Conservation (phyloP, 2,329 filamentous ascomycete species). For the Cladosporium velox region DNA sequence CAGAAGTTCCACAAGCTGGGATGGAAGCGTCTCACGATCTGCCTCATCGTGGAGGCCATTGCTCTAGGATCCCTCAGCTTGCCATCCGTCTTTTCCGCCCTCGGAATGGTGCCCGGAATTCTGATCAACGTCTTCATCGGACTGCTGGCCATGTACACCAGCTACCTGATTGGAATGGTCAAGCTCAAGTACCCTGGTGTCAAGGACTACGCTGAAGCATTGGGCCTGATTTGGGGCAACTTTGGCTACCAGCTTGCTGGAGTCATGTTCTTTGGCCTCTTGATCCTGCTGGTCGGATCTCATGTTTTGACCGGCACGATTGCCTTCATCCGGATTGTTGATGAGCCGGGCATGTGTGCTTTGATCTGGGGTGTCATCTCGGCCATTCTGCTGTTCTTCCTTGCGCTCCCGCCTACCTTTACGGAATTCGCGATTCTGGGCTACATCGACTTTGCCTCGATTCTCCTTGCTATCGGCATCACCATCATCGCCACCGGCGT, state of each 20-base stretch:
- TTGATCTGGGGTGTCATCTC: constrained; percentile 47
- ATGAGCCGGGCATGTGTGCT: constrained; percentile 41
- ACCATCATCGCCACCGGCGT: constrained; percentile 74
- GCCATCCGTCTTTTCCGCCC: constrained; percentile 55
- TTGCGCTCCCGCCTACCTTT: constrained; percentile 84
- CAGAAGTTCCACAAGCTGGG: constrained; percentile 46
- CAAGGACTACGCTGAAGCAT: constrained; percentile 48
- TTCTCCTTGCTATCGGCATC: constrained; percentile 81
- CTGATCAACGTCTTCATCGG: constrained; percentile 59
- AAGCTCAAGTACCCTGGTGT: constrained; percentile 52
- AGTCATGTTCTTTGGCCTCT: constrained; percentile 90
- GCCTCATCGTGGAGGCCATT: constrained; percentile 61
- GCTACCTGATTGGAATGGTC: constrained; percentile 64
- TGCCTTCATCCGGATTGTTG: constrained; percentile 54
- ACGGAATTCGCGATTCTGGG: constrained; percentile 77
- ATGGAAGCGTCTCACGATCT: constrained; percentile 48
- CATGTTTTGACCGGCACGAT: constrained; percentile 72
- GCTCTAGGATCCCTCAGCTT: constrained; percentile 60
- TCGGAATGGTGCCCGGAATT: constrained; percentile 59
- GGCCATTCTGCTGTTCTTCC: constrained; percentile 59
- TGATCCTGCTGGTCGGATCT: constrained; percentile 89
- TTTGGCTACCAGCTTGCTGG: constrained; percentile 70
- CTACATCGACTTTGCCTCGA: constrained; percentile 85
- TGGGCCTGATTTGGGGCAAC: constrained; percentile 50
- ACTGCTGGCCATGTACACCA: constrained; percentile 61